Base-by-base conservation (phyloP, 176 grass and related monocot species). In the Lolium rigidum region DNA sequence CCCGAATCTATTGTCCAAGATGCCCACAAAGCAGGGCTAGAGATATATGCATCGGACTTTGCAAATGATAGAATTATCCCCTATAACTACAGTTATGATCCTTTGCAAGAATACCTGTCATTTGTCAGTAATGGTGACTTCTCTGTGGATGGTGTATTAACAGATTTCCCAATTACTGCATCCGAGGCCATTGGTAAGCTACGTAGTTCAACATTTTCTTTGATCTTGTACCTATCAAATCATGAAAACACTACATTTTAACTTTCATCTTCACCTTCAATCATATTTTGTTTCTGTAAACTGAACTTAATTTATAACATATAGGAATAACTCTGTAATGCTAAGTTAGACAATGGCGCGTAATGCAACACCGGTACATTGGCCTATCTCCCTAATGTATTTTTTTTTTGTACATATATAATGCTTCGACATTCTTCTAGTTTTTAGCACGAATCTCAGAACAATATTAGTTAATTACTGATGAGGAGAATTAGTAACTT, bases 21-120 rank as follows among this genome's bases (percentile, higher is more conserved):
- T 20, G 90, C 97, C 11, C 97, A 95, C 80, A 87, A 84, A 26
- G 90, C 84, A 44, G 80, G 94, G 35, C 44, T 98, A 74, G 97
- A 98, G 83, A 85, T 98, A 80, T 92, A 91, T 87, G 97, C 90
- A 11, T 87, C 86, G 17, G 94, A 90, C 41, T 98, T 98, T 82
- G 90, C 88, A 47, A 98, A 98, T 88, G 97, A 98, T 90, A 91
- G 90, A 37, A 3, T 59, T 78, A 82, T 98, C 20, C 88, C 91
- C 39, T 98, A 88, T 14, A 95, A 98, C 75, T 98, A 98, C 54
- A 98, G 97, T 83, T 98, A 94, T 76, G 94, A 98, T 83, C 97
- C 96, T 9, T 76, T 98, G 85, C 62, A 82, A 41, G 94, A 98
- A 81, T 89, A 80, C 73, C 79, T 98, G 15, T 78, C 18, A 31